Conservation (phyloP, 2,329 filamentous ascomycete genomes). For the Scedosporium minutisporum region DNA sequence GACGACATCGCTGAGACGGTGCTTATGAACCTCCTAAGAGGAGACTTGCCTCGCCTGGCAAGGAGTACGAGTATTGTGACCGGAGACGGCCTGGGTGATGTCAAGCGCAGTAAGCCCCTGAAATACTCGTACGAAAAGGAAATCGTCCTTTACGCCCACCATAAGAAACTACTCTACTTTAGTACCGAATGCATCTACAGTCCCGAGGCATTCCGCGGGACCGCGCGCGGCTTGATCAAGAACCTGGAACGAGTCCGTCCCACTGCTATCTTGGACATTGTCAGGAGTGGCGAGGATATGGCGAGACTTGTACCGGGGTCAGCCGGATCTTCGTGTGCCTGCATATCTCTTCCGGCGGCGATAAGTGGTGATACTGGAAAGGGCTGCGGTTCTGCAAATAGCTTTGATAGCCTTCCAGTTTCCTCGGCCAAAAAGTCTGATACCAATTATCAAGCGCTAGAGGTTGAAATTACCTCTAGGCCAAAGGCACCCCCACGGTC, state of each 20-base stretch:
- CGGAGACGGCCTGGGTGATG: slow-evolving; percentile 66
- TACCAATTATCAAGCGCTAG: slow-evolving; percentile 11
- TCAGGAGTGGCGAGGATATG: slow-evolving; percentile 93
- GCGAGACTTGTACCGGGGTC: slow-evolving; percentile 56
- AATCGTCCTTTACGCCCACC: slow-evolving; percentile 93
- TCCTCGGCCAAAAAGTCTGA: slow-evolving; percentile 69
- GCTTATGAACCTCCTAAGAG: slow-evolving; percentile 90
- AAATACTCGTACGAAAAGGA: slow-evolving; percentile 99
- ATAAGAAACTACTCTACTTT: slow-evolving; percentile 96
- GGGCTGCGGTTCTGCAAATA: slow-evolving; percentile 34
- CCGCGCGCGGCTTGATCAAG: slow-evolving; percentile 85
- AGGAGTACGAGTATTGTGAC: slow-evolving; percentile 87
- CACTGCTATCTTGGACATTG: slow-evolving; percentile 90
- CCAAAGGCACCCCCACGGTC: not conserved
- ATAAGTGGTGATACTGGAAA: slow-evolving; percentile 1
- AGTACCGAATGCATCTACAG: slow-evolving; percentile 98
- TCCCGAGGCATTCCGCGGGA: slow-evolving; percentile 90
- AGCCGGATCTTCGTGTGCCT: not conserved
- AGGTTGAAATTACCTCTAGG: slow-evolving; percentile 21
- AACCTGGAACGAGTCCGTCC: slow-evolving; percentile 87
- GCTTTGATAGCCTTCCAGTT: slow-evolving; percentile 58
- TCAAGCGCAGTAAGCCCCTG: slow-evolving; percentile 90
- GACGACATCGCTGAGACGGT: slow-evolving; percentile 97
- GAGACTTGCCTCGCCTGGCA: slow-evolving; percentile 78
- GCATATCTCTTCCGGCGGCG: not conserved